These are phyloP conservation scores for Dictyostelium discoideum DNA, from an alignment of 78 protist genomes.

Conservation along the genomic window DNA sequence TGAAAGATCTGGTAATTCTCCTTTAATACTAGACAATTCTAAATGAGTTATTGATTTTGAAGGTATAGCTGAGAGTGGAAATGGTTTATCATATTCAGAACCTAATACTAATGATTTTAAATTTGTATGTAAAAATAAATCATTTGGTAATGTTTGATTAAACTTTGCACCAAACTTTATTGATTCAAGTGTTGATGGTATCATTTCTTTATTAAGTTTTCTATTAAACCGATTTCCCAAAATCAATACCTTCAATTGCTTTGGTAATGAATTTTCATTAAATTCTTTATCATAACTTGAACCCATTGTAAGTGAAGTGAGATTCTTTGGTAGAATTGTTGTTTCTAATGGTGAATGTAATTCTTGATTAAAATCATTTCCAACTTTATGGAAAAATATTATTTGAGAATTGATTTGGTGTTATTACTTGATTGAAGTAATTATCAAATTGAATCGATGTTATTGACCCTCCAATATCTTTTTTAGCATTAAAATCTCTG, in stretches of 20 bases:
- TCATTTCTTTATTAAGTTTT: neutral
- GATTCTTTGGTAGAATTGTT: neutral
- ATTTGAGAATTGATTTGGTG: neutral
- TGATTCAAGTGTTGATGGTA: neutral
- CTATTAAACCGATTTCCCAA: neutral
- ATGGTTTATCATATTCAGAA: neutral
- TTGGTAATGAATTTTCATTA: neutral
- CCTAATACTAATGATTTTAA: neutral
- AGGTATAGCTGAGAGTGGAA: neutral
- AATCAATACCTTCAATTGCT: neutral
- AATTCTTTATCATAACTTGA: neutral
- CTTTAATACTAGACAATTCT: neutral
- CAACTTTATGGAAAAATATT: neutral
- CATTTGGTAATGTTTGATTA: neutral
- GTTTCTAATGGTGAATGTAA: neutral
- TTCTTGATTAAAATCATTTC: neutral
- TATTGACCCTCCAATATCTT: neutral
- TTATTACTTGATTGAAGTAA: neutral
- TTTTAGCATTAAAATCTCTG: neutral
- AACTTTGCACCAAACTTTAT: neutral
- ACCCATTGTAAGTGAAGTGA: neutral
- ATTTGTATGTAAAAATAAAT: neutral
- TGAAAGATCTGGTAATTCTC: neutral
- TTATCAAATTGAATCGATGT: neutral
- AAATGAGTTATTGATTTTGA: neutral